phyloP scores from a whole-genome alignment of 2,329 filamentous ascomycete genomes.

The Xylariaceae sp. region DNA sequence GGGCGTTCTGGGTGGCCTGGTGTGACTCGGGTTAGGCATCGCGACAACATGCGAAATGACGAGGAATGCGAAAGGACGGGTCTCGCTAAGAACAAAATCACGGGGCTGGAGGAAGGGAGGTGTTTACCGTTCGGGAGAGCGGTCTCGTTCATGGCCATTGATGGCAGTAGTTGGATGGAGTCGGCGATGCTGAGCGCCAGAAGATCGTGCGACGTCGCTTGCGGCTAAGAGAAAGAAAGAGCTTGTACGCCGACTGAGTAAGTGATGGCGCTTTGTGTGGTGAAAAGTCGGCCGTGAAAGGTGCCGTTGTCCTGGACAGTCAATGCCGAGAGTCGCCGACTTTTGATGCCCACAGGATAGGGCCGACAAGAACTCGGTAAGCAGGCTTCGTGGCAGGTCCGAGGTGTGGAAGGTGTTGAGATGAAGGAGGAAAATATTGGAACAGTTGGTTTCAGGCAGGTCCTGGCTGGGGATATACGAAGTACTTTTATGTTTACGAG shows the following conservation, averaged over 20 bases:
- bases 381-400: too few species aligned
- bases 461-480: not conserved
- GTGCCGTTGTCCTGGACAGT: not conserved
- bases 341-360: too few species aligned
- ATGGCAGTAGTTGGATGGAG: not conserved
- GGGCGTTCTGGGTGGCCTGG: conserved; percentile 59
- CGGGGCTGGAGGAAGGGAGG: not conserved
- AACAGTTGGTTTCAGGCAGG: not conserved
- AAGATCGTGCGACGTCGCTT: conserved; percentile 1
- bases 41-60: conserved; percentile 2
- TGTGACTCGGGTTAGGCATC: conserved; percentile 27
- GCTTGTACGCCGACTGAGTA: not conserved
- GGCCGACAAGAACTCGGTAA: too few species aligned
- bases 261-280: not conserved
- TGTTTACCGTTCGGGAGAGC: conserved; percentile 26
- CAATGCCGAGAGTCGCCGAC: not conserved
- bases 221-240: not conserved
- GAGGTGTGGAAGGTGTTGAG: not conserved
- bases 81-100: not conserved
- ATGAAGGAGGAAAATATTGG: not conserved
- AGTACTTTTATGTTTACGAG: not conserved
- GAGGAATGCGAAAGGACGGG: not conserved
- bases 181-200: not conserved
- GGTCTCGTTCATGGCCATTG: conserved; percentile 31
- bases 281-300: conserved; percentile 2